A percentile compares a stretch with the other conserved stretches of the same genome.
phyloP scores from a whole-genome alignment of 345 rosid species.

The Streptanthus diversifolius region DNA sequence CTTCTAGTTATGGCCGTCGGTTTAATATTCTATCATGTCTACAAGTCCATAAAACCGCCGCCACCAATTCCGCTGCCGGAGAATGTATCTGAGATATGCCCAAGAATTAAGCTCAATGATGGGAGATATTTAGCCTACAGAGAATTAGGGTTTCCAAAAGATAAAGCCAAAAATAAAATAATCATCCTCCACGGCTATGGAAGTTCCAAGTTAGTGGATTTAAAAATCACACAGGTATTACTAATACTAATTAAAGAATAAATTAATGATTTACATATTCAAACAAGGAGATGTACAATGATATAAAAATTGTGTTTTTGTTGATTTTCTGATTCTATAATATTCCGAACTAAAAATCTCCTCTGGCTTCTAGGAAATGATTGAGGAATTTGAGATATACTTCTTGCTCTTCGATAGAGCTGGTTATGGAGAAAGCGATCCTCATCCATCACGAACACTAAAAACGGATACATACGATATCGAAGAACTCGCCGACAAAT shows the following conservation, averaged over 20 bases:
- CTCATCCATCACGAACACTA: conserved; percentile 56
- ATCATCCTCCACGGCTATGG: conserved; percentile 43
- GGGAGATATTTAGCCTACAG: conserved; percentile 55
- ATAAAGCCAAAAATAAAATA: conserved; percentile 41
- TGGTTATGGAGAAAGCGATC: conserved; percentile 92
- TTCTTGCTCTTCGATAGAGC: conserved; percentile 74
- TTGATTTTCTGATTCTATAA: neutral
- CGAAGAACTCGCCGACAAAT: conserved; percentile 72
- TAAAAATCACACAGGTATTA: conserved; percentile 20
- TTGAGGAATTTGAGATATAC: conserved; percentile 61
- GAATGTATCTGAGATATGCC: conserved; percentile 56
- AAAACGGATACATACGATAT: conserved; percentile 73
- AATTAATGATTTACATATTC: neutral
- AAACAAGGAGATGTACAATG: neutral
- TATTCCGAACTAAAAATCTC: neutral
- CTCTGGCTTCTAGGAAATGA: conserved; percentile 46
- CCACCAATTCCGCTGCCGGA: conserved; percentile 59
- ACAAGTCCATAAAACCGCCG: conserved; percentile 52
- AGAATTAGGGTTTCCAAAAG: conserved; percentile 46
- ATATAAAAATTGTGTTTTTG: neutral
- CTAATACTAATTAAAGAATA: neutral
- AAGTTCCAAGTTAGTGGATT: conserved; percentile 22
- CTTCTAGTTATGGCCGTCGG: conserved; percentile 41
- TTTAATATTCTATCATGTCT: conserved; percentile 45
- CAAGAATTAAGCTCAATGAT: conserved; percentile 53